phyloP scores from a whole-genome alignment of 768 basidiomycete genomes.

The Termitomyces titanicus region DNA sequence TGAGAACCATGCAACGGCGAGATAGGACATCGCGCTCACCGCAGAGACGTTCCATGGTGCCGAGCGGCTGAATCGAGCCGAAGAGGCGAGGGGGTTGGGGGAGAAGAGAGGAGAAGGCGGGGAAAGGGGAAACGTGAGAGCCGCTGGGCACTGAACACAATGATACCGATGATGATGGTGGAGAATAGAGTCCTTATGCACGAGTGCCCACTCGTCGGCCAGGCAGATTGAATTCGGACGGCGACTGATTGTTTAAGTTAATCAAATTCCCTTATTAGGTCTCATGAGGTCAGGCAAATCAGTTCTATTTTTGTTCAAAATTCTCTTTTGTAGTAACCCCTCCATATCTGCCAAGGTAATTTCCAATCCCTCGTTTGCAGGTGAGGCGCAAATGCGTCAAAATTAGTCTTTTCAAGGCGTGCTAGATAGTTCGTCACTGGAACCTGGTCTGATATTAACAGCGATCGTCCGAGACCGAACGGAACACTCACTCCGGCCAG shows the following conservation, averaged over 20 bases:
- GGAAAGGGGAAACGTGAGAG: not conserved
- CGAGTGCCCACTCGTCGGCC: conserved; percentile 13
- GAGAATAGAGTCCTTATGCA: conserved; percentile 9
- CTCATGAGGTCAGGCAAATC: conserved; percentile 5
- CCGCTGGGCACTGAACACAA: not conserved
- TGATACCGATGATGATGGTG: conserved; percentile 17
- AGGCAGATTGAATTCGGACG: conserved; percentile 38
- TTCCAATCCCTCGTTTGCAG: conserved; percentile 71
- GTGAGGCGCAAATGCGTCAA: conserved; percentile 65
- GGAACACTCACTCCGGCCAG: conserved; percentile 57
- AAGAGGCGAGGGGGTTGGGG: conserved; percentile 2
- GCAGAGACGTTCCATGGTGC: conserved; percentile 61
- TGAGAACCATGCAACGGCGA: conserved; percentile 5
- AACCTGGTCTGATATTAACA: conserved; percentile 41
- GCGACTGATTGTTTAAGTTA: conserved; percentile 44
- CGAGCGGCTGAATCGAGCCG: conserved; percentile 12
- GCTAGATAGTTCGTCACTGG: conserved; percentile 63
- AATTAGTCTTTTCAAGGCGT: conserved; percentile 64
- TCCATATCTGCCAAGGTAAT: conserved; percentile 69
- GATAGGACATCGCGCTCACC: conserved; percentile 40
- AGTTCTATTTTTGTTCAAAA: conserved; percentile 28
- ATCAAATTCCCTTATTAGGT: conserved; percentile 20
- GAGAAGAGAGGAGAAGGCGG: conserved; percentile 8
- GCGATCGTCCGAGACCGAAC: conserved; percentile 5
- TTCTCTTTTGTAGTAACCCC: conserved; percentile 34